phyloP scores from a whole-genome alignment of 805 yeast genomes.

The Yamadazyma tumulicola region DNA sequence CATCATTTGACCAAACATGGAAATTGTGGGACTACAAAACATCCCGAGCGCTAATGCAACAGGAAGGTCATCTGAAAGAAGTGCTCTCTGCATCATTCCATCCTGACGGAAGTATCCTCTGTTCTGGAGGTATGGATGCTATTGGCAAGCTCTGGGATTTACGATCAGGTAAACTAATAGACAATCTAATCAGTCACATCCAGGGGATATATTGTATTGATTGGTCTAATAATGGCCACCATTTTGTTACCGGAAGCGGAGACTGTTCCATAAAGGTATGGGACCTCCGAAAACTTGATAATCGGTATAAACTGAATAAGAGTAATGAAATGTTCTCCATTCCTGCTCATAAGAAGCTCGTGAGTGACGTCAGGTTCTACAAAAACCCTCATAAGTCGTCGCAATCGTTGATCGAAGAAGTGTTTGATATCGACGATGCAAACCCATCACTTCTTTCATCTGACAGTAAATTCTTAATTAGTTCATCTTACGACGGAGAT shows the following conservation, averaged over 20 bases:
- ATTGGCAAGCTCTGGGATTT: conserved; percentile 80
- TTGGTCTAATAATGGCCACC: conserved; percentile 75
- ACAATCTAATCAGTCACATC: conserved; percentile 62
- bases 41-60: conserved; percentile 50
- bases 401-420: conserved; percentile 13
- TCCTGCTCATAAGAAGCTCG: conserved; percentile 71
- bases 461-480: conserved; percentile 48
- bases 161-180: conserved; percentile 66
- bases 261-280: conserved; percentile 79
- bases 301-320: conserved; percentile 22
- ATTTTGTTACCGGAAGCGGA: conserved; percentile 78
- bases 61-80: conserved; percentile 84
- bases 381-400: conserved; percentile 17
- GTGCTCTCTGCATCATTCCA: conserved; percentile 63
- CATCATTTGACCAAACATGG: conserved; percentile 88
- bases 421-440: conserved; percentile 26
- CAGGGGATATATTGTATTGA: conserved; percentile 66
- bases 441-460: conserved; percentile 27
- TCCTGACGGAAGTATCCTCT: conserved; percentile 71
- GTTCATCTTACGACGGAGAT: conserved; percentile 69
- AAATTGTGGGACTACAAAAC: conserved; percentile 69
- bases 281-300: conserved; percentile 61
- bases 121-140: conserved; percentile 78
- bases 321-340: conserved; percentile 39
- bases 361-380: conserved; percentile 61